Evolutionary conservation across 495 filamentous ascomycete species (phyloP).

Genomic region (Podospora tetraspora): DNA sequence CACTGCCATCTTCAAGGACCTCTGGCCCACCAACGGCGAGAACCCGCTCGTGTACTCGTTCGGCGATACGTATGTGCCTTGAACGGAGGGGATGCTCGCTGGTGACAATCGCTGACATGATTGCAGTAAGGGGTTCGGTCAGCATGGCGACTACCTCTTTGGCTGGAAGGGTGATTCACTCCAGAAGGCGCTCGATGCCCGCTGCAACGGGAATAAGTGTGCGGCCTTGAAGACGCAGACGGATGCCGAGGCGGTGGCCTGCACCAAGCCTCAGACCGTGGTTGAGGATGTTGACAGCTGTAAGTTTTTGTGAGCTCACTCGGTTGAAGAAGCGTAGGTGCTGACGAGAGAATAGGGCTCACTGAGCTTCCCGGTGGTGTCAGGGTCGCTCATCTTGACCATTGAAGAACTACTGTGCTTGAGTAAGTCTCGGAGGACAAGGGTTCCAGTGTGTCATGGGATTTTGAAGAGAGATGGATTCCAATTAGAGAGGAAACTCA

Average conservation of each 20-base stretch:
- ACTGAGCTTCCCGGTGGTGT: conserved; percentile 13
- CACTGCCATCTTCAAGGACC: conserved; percentile 41
- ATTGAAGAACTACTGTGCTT: neutral
- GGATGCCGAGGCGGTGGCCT: conserved; percentile 24
- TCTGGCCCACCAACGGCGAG: conserved; percentile 42
- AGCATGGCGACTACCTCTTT: conserved; percentile 49
- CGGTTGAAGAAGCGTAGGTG: neutral
- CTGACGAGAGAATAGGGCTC: conserved; percentile 14
- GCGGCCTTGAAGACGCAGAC: conserved; percentile 31
- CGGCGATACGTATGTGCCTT: conserved; percentile 36
- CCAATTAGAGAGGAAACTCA: neutral
- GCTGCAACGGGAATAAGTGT: conserved; percentile 42
- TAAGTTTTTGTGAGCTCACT: conserved; percentile 2
- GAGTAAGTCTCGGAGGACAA: neutral
- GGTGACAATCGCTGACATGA: conserved; percentile 41
- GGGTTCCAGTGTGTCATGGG: conserved; percentile 5
- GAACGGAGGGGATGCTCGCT: neutral
- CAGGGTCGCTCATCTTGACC: conserved; percentile 9
- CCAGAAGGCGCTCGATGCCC: conserved; percentile 44
- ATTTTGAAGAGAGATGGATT: neutral
- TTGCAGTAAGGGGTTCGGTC: conserved; percentile 35
- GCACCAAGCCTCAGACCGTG: conserved; percentile 33
- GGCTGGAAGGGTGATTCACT: conserved; percentile 47
- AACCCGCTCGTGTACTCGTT: conserved; percentile 44
- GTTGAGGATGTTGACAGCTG: conserved; percentile 32